Conservation (phyloP, 805 yeast species). For the Lipomyces chichibuensis region DNA sequence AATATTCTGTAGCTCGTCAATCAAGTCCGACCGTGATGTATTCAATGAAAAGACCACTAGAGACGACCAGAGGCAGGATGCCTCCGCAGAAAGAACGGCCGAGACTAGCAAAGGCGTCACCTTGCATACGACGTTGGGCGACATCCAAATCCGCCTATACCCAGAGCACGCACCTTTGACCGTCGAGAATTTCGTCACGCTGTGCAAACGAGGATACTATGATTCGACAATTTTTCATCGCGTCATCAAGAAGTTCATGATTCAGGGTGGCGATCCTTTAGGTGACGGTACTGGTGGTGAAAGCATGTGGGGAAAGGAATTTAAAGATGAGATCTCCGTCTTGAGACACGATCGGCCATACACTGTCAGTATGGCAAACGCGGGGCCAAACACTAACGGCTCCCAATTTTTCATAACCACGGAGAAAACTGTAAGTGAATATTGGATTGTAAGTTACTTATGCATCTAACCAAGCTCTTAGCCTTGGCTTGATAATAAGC, state of each 20-base stretch:
- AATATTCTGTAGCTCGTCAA: background rate
- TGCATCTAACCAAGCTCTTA: conserved; percentile 44
- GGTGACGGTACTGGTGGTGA: conserved; percentile 51
- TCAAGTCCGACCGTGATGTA: conserved; percentile 39
- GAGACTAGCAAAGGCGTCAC: conserved; percentile 36
- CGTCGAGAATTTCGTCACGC: conserved; percentile 48
- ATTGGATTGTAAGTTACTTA: background rate
- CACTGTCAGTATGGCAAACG: conserved; percentile 63
- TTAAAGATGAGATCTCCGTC: conserved; percentile 54
- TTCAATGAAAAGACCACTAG: conserved; percentile 37
- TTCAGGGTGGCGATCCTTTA: conserved; percentile 62
- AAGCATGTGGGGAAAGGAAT: conserved; percentile 45
- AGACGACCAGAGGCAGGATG: conserved; percentile 7
- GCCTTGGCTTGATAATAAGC: conserved; percentile 59
- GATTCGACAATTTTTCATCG: conserved; percentile 46
- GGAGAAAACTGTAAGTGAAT: conserved; percentile 47
- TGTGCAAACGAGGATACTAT: conserved; percentile 48
- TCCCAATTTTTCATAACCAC: conserved; percentile 65
- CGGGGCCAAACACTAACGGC: conserved; percentile 62
- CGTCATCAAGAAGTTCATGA: conserved; percentile 59
- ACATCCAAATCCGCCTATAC: conserved; percentile 47
- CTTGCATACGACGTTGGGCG: conserved; percentile 51
- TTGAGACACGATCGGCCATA: conserved; percentile 57
- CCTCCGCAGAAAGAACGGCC: conserved; percentile 19
- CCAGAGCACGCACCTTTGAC: conserved; percentile 49